Conservation (phyloP, 2,329 filamentous ascomycete species). For the Talaromyces sp. region DNA sequence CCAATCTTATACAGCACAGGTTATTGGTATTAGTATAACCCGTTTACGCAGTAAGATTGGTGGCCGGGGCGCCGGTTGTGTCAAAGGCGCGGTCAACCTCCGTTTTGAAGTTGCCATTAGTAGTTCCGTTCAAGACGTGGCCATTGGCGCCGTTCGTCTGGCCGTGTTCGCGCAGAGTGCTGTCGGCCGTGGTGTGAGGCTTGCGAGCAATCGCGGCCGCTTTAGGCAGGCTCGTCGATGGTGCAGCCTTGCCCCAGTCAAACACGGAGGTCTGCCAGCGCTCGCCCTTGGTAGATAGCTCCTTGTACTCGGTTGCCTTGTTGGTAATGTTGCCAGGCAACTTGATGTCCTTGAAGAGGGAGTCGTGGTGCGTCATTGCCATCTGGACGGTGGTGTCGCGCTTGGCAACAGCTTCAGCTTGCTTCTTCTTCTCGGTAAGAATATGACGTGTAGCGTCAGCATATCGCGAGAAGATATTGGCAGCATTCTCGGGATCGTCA, state of each 20-base stretch:
- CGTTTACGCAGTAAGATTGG: background rate
- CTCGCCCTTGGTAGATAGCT: constrained; percentile 80
- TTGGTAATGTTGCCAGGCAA: constrained; percentile 83
- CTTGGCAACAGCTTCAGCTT: constrained; percentile 58
- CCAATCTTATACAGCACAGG: background rate
- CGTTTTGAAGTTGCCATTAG: constrained; percentile 17
- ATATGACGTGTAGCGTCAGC: constrained; percentile 68
- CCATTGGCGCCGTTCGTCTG: constrained; percentile 15
- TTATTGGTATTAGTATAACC: background rate
- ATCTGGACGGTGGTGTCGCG: constrained; percentile 71
- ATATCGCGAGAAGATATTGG: constrained; percentile 86
- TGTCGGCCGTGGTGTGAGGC: constrained; percentile 44
- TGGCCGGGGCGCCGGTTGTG: constrained; percentile 8
- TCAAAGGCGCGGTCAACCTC: constrained; percentile 29
- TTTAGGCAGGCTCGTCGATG: constrained; percentile 66
- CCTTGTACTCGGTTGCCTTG: constrained; percentile 91
- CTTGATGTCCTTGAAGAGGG: constrained; percentile 82
- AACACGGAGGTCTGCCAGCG: constrained; percentile 95
- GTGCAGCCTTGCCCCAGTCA: constrained; percentile 70
- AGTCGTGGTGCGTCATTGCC: constrained; percentile 81
- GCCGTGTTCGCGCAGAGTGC: constrained; percentile 9
- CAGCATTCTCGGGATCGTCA: constrained; percentile 64
- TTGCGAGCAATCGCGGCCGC: constrained; percentile 54
- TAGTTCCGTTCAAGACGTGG: constrained; percentile 7
- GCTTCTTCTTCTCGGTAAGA: constrained; percentile 69